Conservation (phyloP, 2,329 filamentous ascomycete species). For the Juglanconis juglandina region DNA sequence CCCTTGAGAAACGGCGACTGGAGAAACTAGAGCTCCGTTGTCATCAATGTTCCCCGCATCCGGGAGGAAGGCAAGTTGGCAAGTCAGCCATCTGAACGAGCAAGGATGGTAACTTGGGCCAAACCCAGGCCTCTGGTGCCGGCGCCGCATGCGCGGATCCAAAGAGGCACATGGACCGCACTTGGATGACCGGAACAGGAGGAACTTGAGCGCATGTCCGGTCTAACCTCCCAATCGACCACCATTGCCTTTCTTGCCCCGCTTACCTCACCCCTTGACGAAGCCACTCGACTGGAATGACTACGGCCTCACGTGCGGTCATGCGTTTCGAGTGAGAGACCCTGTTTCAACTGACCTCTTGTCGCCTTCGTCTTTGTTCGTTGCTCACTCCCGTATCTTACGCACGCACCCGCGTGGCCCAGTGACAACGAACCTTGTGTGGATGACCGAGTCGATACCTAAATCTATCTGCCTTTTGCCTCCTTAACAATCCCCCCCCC, state of each 20-base stretch:
- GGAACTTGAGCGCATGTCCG: not conserved
- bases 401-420: not conserved
- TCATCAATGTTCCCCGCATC: not conserved
- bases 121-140: not conserved
- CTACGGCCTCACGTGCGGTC: not conserved
- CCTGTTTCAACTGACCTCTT: not conserved
- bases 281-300: not conserved
- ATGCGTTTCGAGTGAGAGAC: conserved; percentile 1
- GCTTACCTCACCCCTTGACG: not conserved
- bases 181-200: not conserved
- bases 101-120: not conserved
- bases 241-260: not conserved
- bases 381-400: not conserved
- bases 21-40: not conserved
- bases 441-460: not conserved
- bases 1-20: not conserved
- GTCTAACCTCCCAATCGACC: not conserved
- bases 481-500: not conserved
- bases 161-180: not conserved
- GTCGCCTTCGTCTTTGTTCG: not conserved
- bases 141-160: not conserved
- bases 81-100: not conserved
- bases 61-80: not conserved
- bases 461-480: not conserved
- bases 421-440: not conserved